Percentiles rank a stretch among this genome's conserved stretches.
These are phyloP conservation scores for Parasitella parasitica DNA, from an alignment of 371 early-diverging fungal species.

Conservation along the genomic window DNA sequence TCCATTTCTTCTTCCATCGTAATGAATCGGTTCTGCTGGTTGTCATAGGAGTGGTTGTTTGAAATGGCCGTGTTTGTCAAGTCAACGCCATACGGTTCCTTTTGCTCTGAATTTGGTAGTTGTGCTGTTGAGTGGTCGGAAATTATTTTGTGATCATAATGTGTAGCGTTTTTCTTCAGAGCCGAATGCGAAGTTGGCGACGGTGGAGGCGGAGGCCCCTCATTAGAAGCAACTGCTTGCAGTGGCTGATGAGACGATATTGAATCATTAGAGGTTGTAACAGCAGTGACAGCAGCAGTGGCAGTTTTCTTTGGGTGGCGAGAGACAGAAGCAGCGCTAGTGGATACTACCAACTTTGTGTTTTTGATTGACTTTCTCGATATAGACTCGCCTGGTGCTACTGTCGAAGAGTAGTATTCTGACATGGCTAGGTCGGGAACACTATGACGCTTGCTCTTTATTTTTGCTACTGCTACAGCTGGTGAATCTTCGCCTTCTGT, in stretches of 20 bases:
- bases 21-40: conserved; percentile 3
- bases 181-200: not conserved
- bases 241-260: not conserved
- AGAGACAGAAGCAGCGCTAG: not conserved
- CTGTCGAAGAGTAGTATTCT: conserved; percentile 2
- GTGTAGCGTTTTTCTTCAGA: not conserved
- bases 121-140: not conserved
- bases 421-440: not conserved
- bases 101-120: not conserved
- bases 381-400: no score
- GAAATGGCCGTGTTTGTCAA: not conserved
- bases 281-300: not conserved
- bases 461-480: not conserved
- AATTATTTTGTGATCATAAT: conserved; percentile 8
- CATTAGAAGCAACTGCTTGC: not conserved
- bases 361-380: not conserved
- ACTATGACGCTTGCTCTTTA: not conserved
- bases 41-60: not conserved
- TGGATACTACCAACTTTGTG: not conserved
- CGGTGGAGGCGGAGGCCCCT: not conserved
- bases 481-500: not conserved
- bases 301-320: not conserved
- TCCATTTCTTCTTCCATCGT: conserved; percentile 15
- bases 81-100: not conserved
- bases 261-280: not conserved